phyloP scores from a whole-genome alignment of 257 asterid genomes.

The Lavandula angustifolia region DNA sequence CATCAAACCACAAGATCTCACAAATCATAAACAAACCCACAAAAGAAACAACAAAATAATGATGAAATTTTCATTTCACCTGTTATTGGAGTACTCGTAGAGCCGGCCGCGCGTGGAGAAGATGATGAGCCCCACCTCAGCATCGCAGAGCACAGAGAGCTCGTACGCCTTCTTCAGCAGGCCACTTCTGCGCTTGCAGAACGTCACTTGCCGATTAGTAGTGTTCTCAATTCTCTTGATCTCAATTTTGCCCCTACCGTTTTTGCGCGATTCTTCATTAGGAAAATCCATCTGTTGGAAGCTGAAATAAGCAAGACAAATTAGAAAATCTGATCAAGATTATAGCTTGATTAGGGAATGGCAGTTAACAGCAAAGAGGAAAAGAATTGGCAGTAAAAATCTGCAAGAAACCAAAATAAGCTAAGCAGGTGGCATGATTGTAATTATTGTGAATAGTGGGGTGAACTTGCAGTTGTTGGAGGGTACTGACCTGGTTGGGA shows the following conservation, averaged over 20 bases:
- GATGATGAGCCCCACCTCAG: constrained; percentile 82
- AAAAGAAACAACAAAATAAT: background rate
- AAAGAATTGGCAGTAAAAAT: background rate
- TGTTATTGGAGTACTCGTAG: constrained; percentile 84
- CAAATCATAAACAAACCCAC: no score
- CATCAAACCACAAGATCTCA: background rate
- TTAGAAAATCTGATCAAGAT: constrained; percentile 32
- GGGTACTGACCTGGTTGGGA: constrained; percentile 39
- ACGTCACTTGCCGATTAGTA: constrained; percentile 84
- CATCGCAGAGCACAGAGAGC: constrained; percentile 85
- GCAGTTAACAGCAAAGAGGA: background rate
- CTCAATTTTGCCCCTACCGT: constrained; percentile 80
- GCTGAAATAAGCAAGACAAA: constrained; percentile 42
- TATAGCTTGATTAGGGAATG: constrained; percentile 14
- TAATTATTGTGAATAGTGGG: constrained; percentile 18
- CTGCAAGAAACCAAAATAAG: constrained; percentile 29
- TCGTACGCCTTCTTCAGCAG: constrained; percentile 91
- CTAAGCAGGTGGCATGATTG: no score
- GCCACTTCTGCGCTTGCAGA: constrained; percentile 87
- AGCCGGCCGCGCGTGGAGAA: constrained; percentile 91
- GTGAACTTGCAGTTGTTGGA: constrained; percentile 23
- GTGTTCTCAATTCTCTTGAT: constrained; percentile 92
- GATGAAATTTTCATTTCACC: constrained; percentile 41
- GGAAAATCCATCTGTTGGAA: constrained; percentile 56
- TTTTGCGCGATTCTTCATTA: constrained; percentile 52